phyloP scores from a whole-genome alignment of 345 rosid genomes.

The Hypericum perforatum region DNA sequence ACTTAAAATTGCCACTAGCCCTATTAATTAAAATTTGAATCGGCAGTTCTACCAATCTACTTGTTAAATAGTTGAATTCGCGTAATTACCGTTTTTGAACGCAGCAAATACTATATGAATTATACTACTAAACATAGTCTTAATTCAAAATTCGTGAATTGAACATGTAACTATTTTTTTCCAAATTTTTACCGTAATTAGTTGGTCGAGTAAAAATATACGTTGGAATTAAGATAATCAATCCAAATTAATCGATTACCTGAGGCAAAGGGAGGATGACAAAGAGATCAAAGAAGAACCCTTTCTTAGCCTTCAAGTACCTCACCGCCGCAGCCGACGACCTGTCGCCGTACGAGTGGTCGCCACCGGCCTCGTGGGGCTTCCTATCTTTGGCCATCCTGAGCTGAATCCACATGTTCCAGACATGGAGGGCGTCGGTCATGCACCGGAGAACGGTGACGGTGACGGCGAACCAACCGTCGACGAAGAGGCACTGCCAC shows the following conservation, averaged over 20 bases:
- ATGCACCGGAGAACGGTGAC: conserved; percentile 86
- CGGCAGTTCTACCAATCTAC: too few species aligned
- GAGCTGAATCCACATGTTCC: conserved; percentile 84
- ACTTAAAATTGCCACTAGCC: too few species aligned
- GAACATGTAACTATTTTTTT: too few species aligned
- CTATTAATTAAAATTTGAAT: too few species aligned
- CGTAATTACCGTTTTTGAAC: too few species aligned
- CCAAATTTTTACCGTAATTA: too few species aligned
- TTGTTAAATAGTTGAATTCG: too few species aligned
- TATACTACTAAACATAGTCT: too few species aligned
- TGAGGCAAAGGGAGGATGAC: conserved; percentile 83
- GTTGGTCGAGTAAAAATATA: too few species aligned
- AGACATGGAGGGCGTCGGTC: conserved; percentile 75
- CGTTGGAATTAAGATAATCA: background rate
- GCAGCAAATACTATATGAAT: too few species aligned
- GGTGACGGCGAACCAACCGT: conserved; percentile 91
- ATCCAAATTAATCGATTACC: conserved; percentile 25
- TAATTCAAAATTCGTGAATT: too few species aligned
- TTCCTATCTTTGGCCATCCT: conserved; percentile 35
- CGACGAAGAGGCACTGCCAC: conserved; percentile 72
- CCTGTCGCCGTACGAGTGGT: background rate
- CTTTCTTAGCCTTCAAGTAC: conserved; percentile 49
- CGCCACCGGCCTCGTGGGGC: too few species aligned
- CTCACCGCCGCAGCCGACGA: conserved; percentile 19
- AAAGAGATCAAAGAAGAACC: conserved; percentile 76